A percentile compares a stretch with the other conserved stretches of the same genome.
Evolutionary conservation across 768 basidiomycete genomes (phyloP).

Genomic region (Suillus fuscotomentosus): DNA sequence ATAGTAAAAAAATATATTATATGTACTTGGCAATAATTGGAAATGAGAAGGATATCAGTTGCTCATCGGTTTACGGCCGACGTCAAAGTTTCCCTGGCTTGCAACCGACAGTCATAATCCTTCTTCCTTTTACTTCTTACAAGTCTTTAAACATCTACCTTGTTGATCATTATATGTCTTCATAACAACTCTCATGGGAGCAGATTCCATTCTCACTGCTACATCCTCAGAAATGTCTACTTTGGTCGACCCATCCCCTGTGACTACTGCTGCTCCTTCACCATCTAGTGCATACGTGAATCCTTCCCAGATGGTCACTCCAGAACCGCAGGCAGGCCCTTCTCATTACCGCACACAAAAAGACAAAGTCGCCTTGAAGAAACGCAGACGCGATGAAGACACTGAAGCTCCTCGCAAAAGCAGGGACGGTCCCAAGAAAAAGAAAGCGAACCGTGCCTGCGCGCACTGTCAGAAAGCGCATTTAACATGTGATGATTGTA

Average conservation of each 20-base stretch:
- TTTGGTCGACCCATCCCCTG: conserved; percentile 8
- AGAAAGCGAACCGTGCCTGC: conserved; percentile 92
- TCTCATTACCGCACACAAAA: conserved; percentile 26
- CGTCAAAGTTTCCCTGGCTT: conserved; percentile 12
- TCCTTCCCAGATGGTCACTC: conserved; percentile 38
- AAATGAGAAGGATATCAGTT: conserved; percentile 9
- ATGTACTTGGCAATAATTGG: neutral
- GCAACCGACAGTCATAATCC: neutral
- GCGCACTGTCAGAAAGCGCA: conserved; percentile 97
- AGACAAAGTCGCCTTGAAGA: conserved; percentile 41
- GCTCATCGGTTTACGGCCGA: conserved; percentile 21
- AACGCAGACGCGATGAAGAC: conserved; percentile 64
- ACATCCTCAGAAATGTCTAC: conserved; percentile 10
- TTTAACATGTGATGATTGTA: conserved; percentile 97
- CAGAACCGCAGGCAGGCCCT: conserved; percentile 37
- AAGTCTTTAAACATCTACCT: neutral
- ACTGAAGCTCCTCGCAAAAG: conserved; percentile 59
- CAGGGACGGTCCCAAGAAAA: conserved; percentile 85
- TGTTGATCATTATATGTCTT: conserved; percentile 11
- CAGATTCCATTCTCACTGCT: conserved; percentile 2
- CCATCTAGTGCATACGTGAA: conserved; percentile 36
- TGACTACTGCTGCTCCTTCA: conserved; percentile 13
- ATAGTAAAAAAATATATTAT: conserved; percentile 1
- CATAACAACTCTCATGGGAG: conserved; percentile 11
- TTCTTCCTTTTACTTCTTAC: neutral